Conservation (phyloP, 192 early-diverging fungal genomes). For the Allomyces arbusculus region DNA sequence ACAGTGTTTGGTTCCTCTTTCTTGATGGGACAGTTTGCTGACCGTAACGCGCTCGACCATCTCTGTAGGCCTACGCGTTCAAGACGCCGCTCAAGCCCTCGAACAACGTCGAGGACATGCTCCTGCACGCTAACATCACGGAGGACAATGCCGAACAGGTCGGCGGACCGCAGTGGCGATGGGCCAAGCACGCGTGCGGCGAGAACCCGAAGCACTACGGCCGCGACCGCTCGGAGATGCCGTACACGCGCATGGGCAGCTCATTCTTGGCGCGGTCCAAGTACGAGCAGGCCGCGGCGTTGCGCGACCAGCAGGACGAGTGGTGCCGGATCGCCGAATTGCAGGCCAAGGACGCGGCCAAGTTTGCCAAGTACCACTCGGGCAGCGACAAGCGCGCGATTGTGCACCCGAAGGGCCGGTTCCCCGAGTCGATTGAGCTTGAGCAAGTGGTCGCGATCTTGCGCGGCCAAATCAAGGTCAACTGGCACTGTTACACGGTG, state of each 20-base stretch:
- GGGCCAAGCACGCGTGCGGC: constrained; percentile 68
- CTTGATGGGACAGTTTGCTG: no score
- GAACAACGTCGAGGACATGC: constrained; percentile 43
- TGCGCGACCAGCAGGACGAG: constrained; percentile 29
- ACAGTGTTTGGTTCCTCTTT: no score
- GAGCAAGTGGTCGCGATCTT: constrained; percentile 45
- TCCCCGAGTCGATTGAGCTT: constrained; percentile 34
- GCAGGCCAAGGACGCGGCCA: constrained; percentile 7
- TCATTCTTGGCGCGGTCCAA: constrained; percentile 41
- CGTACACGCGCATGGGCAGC: constrained; percentile 32
- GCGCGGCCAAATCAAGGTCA: constrained; percentile 42
- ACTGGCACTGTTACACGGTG: constrained; percentile 50
- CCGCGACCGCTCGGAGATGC: constrained; percentile 11
- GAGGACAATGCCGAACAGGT: constrained; percentile 8
- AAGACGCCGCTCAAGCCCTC: constrained; percentile 33
- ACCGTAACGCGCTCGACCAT: no score
- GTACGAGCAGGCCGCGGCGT: constrained; percentile 25
- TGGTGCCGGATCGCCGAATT: constrained; percentile 27
- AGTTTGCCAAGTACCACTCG: constrained; percentile 2
- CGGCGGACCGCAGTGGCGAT: constrained; percentile 29
- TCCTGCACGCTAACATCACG: constrained; percentile 16
- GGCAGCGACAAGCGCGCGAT: no score
- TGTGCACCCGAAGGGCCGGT: constrained; percentile 22
- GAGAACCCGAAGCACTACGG: constrained; percentile 46
- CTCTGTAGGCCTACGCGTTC: constrained; percentile 26